These are phyloP conservation scores for Spathaspora arborariae DNA, from an alignment of 805 yeast genomes.

Conservation along the genomic window DNA sequence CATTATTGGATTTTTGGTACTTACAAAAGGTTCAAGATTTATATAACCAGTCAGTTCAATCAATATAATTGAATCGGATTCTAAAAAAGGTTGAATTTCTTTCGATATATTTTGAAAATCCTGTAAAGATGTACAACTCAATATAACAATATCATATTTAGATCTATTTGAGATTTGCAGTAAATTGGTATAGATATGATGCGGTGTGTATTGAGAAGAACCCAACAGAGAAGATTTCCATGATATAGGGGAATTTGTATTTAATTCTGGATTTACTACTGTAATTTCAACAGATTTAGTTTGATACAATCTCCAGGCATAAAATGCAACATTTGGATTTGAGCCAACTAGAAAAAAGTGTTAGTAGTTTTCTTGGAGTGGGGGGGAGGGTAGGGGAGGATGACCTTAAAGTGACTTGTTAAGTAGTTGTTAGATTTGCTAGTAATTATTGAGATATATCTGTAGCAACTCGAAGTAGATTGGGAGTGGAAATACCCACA, in stretches of 20 bases:
- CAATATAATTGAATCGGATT: conserved; percentile 46
- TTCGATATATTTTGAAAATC: conserved; percentile 31
- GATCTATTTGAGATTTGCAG: conserved; percentile 10
- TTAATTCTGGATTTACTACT: conserved; percentile 30
- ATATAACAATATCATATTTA: conserved; percentile 32
- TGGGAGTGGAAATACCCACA: too few species aligned
- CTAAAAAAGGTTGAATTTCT: conserved; percentile 21
- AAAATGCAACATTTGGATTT: conserved; percentile 56
- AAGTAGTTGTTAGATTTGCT: too few species aligned
- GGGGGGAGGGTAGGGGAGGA: neutral
- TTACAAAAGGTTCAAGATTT: conserved; percentile 67
- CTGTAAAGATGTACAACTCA: conserved; percentile 35
- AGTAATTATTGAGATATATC: too few species aligned
- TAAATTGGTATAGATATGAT: conserved; percentile 8
- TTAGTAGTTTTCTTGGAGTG: conserved; percentile 3
- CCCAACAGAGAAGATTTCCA: conserved; percentile 16
- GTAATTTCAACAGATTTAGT: conserved; percentile 37
- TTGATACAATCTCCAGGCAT: conserved; percentile 53
- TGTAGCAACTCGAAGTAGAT: too few species aligned
- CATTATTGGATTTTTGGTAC: conserved; percentile 34
- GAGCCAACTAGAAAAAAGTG: conserved; percentile 35
- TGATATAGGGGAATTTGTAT: conserved; percentile 11
- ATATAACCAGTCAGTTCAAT: conserved; percentile 71
- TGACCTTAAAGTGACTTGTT: too few species aligned
- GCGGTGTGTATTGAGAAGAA: conserved; percentile 9